phyloP scores from a whole-genome alignment of 495 filamentous ascomycete species.

The Podospora comata region DNA sequence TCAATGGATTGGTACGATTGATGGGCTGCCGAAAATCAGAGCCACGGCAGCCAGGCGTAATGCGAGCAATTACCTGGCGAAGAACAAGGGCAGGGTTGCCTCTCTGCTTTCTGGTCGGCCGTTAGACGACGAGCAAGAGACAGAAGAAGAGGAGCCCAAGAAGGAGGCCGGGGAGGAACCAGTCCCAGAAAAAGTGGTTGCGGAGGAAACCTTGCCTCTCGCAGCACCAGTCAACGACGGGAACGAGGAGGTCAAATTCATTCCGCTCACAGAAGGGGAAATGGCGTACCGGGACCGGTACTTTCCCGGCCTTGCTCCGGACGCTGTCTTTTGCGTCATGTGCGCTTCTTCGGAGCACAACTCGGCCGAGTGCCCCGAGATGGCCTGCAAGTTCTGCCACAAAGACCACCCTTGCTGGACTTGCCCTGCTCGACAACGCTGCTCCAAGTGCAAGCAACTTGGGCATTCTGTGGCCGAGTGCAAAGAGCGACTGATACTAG shows the following conservation, averaged over 20 bases:
- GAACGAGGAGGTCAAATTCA: background rate
- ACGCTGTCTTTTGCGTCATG: constrained; percentile 36
- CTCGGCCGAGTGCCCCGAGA: constrained; percentile 31
- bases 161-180: background rate
- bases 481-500: constrained; percentile 35
- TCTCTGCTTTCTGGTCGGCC: constrained; percentile 7
- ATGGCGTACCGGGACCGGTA: constrained; percentile 33
- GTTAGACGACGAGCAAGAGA: background rate
- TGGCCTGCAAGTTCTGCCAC: constrained; percentile 37
- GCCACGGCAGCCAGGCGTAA: constrained; percentile 15
- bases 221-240: background rate
- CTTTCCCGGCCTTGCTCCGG: constrained; percentile 36
- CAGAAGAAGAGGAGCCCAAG: background rate
- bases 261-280: constrained; percentile 22
- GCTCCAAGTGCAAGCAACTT: constrained; percentile 39
- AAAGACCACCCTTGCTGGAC: constrained; percentile 32
- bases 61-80: constrained; percentile 15
- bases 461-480: constrained; percentile 35
- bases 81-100: constrained; percentile 9
- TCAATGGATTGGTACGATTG: constrained; percentile 22
- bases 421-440: constrained; percentile 39
- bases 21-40: constrained; percentile 20
- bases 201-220: background rate
- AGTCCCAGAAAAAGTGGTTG: background rate
- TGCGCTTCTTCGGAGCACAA: constrained; percentile 40